A percentile compares a stretch with the other conserved stretches of the same genome.
phyloP scores from a whole-genome alignment of 257 asterid genomes.

The Paraleonurus japonicus region DNA sequence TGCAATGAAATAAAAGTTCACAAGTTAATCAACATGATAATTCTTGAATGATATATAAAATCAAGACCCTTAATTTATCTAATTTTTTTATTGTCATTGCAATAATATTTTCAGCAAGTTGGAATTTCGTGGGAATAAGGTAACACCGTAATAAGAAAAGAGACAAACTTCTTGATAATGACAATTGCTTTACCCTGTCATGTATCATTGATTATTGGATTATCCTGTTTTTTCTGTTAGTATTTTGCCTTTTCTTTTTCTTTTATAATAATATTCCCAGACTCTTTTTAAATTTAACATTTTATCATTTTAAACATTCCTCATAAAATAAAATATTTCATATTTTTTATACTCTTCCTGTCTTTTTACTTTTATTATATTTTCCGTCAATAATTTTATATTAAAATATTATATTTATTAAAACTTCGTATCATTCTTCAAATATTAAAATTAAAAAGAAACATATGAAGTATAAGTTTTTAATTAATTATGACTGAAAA shows the following conservation, averaged over 20 bases:
- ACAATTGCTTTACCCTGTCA: not conserved
- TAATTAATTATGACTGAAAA: not conserved
- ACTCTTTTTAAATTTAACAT: too few species aligned
- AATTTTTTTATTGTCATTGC: not conserved
- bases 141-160: slow-evolving; percentile 21
- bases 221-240: slow-evolving; percentile 15
- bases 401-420: too few species aligned
- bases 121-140: slow-evolving; percentile 20
- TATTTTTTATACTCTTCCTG: too few species aligned
- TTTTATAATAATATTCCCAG: not conserved
- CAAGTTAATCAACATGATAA: not conserved
- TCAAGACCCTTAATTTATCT: not conserved
- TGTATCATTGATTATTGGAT: slow-evolving; percentile 13
- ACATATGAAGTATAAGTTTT: too few species aligned
- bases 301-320: too few species aligned
- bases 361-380: too few species aligned
- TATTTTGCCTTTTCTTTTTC: not conserved
- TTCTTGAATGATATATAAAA: not conserved
- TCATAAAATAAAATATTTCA: too few species aligned
- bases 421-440: too few species aligned
- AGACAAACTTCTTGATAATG: slow-evolving; percentile 22
- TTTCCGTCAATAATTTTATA: too few species aligned
- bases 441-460: too few species aligned
- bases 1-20: not conserved
- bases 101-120: not conserved